Base-by-base conservation (phyloP, 768 basidiomycete species). In the Saitozyma podzolica region DNA sequence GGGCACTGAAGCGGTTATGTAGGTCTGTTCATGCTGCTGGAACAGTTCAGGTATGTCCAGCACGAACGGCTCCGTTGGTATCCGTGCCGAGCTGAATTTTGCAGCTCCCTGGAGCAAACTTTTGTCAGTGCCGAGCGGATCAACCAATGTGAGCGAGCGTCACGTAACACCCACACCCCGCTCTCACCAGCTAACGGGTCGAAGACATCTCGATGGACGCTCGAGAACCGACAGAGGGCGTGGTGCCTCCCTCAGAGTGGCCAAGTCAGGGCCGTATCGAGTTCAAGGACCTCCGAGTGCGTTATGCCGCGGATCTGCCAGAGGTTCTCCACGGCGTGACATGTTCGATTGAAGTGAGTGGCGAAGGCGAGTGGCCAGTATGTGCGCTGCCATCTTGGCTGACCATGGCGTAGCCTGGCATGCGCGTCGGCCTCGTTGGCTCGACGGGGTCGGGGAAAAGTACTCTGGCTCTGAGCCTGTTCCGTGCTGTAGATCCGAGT, bases 91-190 rank as follows among this genome's bases (percentile, higher is more conserved):
- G 29, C 29, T 29, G 29, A 29, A 29, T 29, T 29, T 29, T 29
- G 29, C 29, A 29, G 69, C 8, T 59, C 68, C 9, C 57, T 78
- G 7, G 78, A 80, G 29, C 67, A 70, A 42, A 72, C 73, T 1
- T 77, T 80, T 66, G 77, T 80, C 19, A 68, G 70, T 13, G 79
- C 74, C 2, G 78, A 80, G 52, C 59, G 79, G 19, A 61, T 80
- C 55, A 68, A 72, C 40, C 68, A 75, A 19, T 78, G 76, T 77
- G 29, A 66, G 69, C 65, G 29, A 66, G 69, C 65, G 39, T 14
- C 8, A 10, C 29, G 13, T 13, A 40, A 29, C 39, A 9, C 29
- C 16, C 14, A 2, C 51, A 39, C 13, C 7, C 51, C 19, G 45
- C 19, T 45, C 17, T 43, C 4, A 13, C 43, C 10, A 17, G 14